A percentile compares a stretch with the other conserved stretches of the same genome.
These are phyloP conservation scores for Colletotrichum somersetense DNA, from an alignment of 2,329 filamentous ascomycete species.

Conservation along the genomic window DNA sequence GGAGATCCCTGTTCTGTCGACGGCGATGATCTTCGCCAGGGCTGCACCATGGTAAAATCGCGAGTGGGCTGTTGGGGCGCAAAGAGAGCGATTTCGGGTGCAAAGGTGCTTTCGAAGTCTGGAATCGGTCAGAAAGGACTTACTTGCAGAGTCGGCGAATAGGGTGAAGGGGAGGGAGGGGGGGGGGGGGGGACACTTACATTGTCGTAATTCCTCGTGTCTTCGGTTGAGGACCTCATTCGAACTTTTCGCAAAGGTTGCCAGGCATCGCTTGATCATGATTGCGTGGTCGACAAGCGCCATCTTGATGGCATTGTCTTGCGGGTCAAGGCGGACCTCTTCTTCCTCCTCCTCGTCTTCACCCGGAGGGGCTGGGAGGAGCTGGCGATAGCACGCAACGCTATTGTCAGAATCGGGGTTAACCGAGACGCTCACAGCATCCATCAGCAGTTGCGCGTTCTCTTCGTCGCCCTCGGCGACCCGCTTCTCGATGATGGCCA, in stretches of 20 bases:
- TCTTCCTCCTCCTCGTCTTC: slow-evolving; percentile 52
- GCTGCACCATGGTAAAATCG: slow-evolving; percentile 59
- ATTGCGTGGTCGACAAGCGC: slow-evolving; percentile 91
- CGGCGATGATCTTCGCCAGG: slow-evolving; percentile 64
- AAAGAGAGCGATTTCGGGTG: slow-evolving; percentile 74
- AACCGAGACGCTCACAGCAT: slow-evolving; percentile 82
- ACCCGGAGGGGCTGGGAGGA: slow-evolving; percentile 69
- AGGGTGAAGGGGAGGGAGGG: background rate
- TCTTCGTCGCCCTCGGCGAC: slow-evolving; percentile 80
- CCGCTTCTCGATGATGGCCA: slow-evolving; percentile 80
- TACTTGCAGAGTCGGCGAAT: background rate
- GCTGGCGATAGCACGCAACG: slow-evolving; percentile 80
- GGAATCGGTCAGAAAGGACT: slow-evolving; percentile 29
- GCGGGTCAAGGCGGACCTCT: slow-evolving; percentile 64
- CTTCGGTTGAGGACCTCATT: slow-evolving; percentile 69
- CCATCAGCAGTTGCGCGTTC: slow-evolving; percentile 75
- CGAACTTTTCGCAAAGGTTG: slow-evolving; percentile 73
- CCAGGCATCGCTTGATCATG: slow-evolving; percentile 85
- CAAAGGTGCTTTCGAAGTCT: slow-evolving; percentile 75
- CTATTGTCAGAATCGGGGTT: slow-evolving; percentile 81
- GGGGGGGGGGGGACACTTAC: no score
- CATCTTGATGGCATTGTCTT: slow-evolving; percentile 85
- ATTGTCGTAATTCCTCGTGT: slow-evolving; percentile 71
- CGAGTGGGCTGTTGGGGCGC: slow-evolving; percentile 62
- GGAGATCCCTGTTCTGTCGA: slow-evolving; percentile 52